Base-by-base conservation (phyloP, 1,284 basidiomycete genomes). In the Thecaphora thlaspeos region DNA sequence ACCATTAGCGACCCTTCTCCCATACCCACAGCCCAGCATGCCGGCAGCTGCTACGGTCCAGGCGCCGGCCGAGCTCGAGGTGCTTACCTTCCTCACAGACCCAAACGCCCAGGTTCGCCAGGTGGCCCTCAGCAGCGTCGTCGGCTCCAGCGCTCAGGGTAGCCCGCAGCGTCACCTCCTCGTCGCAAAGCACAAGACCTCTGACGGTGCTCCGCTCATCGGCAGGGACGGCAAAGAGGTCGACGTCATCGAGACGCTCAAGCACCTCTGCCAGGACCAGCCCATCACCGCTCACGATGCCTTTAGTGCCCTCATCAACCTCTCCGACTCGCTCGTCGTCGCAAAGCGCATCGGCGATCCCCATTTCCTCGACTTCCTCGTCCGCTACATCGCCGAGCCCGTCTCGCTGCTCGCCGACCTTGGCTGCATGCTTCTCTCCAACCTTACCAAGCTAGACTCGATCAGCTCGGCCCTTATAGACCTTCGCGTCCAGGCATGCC, bases 351-450 rank as follows among this genome's bases (percentile, higher is more conserved):
- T 77, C 21, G 75, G 86, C 3, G 89, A 95, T 57, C 79, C 83
- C 0, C 80, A 84, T 0, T 97, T 94, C 76, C 80, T 96, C 38
- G 81, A 81, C 26, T 97, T 95, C 75, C 80, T 98, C 28, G 87
- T 91, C 1, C 88, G 90, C 1, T 96, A 96, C 79, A 92, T 94
- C 51, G 83, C 92, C 60, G 88, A 94, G 79, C 87, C 89, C 7
- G 85, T 88, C 59, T 88, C 93, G 4, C 85, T 90, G 48, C 86
- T 96, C 18, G 91, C 92, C 28, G 94, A 97, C 80, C 84, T 97
- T 11, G 91, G 92, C 1, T 86, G 90, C 28, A 98, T 99, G 95
- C 83, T 98, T 1, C 83, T 98, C 7, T 96, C 93, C 18, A 99
- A 99, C 79, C 82, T 97, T 40, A 91, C 91, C 15, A 85, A 89